Base-by-base conservation (phyloP, 1,284 basidiomycete species). In the Microbotryum scabiosae region DNA sequence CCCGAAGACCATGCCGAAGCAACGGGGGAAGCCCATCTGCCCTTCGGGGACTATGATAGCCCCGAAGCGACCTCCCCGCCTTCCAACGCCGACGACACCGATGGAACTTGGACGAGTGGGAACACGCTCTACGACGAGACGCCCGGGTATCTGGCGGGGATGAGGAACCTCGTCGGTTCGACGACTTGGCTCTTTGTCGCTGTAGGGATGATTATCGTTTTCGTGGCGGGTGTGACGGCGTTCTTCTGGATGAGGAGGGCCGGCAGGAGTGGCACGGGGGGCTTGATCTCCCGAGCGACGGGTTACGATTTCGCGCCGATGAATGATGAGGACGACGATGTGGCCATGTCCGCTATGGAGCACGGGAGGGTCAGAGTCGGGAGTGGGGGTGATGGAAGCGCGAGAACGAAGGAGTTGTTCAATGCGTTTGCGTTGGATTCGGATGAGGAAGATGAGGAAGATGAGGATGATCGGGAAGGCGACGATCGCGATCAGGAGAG, bases 1-100 rank as follows among this genome's bases (percentile, higher is more conserved):
- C 93, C 94, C 2, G 83, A 79, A 10, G 87, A 97, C 73, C 93
- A 96, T 72, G 88, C 75, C n/a, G 71, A 73, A 23, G 76, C 75
- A 25, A 68, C 70, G 1, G 69, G 68, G 51, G 67, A 73, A 41
- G 66, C 67, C 14, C 66, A 67, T 51, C 48, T 59, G 12, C 57
- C 69, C 1, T 63, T 68, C 44, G 63, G 57, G 26, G 59, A 69
- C 44, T 47, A 23, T 6, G 23, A 23, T 7, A 18, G 3, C 5
- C 23, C 60, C 46, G 51, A 61, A 25, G 30, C 26, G 49, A 45
- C 45, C 50, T 43, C 54, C 49, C 23, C 51, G 16, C 45, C 54
- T 36, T 49, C 26, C 53, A 36, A 47, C 6, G 21, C 43, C 7
- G 56, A 61, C 23, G 49, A 53, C 44, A 25, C 32, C 41, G 47